Percentiles rank a stretch among this genome's conserved stretches.
Evolutionary conservation across 768 basidiomycete species (phyloP).

Genomic region (Auricularia heimuer): DNA sequence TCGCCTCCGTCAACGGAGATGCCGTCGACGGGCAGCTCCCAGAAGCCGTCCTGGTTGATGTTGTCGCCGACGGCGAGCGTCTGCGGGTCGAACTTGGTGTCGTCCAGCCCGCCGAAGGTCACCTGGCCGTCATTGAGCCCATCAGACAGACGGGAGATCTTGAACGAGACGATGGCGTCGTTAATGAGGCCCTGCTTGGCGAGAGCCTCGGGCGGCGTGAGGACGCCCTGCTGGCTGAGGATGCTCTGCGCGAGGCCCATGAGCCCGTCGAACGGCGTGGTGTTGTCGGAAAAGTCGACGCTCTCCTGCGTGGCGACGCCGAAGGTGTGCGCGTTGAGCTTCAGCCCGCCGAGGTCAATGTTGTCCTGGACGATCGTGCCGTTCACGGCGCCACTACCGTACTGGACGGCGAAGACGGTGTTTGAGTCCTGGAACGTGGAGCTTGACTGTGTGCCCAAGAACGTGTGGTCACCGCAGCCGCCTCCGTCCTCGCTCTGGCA

Average conservation of each 20-base stretch:
- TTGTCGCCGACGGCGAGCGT: constrained; percentile 55
- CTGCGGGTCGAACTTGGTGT: constrained; percentile 50
- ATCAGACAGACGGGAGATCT: constrained; percentile 66
- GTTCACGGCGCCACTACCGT: constrained; percentile 59
- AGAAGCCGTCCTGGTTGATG: constrained; percentile 62
- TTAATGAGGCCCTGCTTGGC: constrained; percentile 45
- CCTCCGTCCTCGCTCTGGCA: constrained; percentile 29
- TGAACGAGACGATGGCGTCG: constrained; percentile 66
- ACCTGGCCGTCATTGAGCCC: constrained; percentile 66
- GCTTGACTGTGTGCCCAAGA: constrained; percentile 53
- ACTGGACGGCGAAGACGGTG: constrained; percentile 48
- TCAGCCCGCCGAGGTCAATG: constrained; percentile 52
- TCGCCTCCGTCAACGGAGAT: constrained; percentile 46
- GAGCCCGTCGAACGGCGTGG: constrained; percentile 55
- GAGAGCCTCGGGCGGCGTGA: constrained; percentile 66
- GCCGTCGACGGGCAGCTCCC: constrained; percentile 60
- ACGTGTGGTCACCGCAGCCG: constrained; percentile 45
- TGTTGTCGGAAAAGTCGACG: constrained; percentile 43
- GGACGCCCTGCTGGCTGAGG: constrained; percentile 53
- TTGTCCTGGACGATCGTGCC: constrained; percentile 58
- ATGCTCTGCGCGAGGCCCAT: constrained; percentile 70
- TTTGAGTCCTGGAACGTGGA: constrained; percentile 48
- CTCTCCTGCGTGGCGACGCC: constrained; percentile 56
- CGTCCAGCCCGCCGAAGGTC: constrained; percentile 71
- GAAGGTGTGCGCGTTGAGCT: constrained; percentile 49